Base-by-base conservation (phyloP, 192 early-diverging fungal species). In the Linnemannia schmuckeri region DNA sequence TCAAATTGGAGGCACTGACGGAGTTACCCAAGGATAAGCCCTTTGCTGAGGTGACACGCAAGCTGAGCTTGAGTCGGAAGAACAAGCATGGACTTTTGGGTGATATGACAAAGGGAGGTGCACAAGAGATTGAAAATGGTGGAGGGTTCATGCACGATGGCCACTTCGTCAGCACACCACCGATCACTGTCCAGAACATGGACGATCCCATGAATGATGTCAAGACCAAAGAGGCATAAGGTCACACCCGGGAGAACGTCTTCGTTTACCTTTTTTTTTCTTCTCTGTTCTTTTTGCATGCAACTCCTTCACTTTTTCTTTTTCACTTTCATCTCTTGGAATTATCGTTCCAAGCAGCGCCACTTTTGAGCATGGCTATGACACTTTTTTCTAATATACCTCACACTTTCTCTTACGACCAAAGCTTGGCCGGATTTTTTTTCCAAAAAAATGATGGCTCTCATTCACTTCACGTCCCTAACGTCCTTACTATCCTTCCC, bases 1-100 rank as follows among this genome's bases (percentile, higher is more conserved):
- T 91, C 75, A 88, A 90, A 57, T 77, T 93, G 20, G 92, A 91
- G 61, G 88, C 90, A 22, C 54, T 93, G 83, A 93, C 92, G 30
- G 83, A 87, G 47, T 54, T 91, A 61, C 83, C 88, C 8, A 85
- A 79, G 33, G 80, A 84, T 70, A 73, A 81, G 68, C 83, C 89
- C 1, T 89, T 91, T 74, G 72, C 82, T 6, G 88, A 91, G 73
- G 84, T 89, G 54, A 83, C 80, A 5, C 69, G 79, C 3, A 61
- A 72, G 24, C 46, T 82, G 20, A 82, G 82, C 41, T n/a, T 81
- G 55, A 81, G 76, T 15, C 47, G 85, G 27, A 87, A 87, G 49
- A 76, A 78, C 33, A 81, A 76, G 54, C 52, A 78, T 78, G 85
- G 79, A 49, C 55, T 80, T 30, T 13, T 78, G 69, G 74, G 55